Base-by-base conservation (phyloP, 1,284 basidiomycete genomes). In the Pseudozyma sp. region DNA sequence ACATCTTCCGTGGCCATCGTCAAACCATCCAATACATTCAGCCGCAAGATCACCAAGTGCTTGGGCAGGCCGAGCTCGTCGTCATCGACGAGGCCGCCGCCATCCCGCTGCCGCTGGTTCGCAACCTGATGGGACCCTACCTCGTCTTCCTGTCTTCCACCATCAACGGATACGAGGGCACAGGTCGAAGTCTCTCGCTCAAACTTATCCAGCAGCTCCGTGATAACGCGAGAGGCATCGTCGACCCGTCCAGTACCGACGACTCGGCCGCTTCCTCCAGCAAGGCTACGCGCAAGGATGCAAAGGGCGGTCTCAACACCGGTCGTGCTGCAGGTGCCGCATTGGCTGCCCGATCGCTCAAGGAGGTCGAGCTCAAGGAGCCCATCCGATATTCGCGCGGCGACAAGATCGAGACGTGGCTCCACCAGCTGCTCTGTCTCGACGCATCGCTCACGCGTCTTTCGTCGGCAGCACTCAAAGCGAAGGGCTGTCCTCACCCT, bases 131-230 rank as follows among this genome's bases (percentile, higher is more conserved):
- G 68, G 97, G 97, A 0, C 95, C 95, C 0, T 99, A 99, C 86
- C 92, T 98, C 44, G 94, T 99, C 53, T 98, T 99, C 88, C 91
- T 99, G 88, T 93, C 94, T 1, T 97, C 94, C 17, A 99, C 97
- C 3, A 96, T 99, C 87, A 98, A 98, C 84, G 97, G 97, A 46
- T 99, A 99, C 86, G 97, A 99, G 87, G 97, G 97, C 19, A 99
- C 97, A 0, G 97, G 97, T 17, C 92, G 97, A 37, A 97, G 94
- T 3, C 89, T 99, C 48, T 96, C 94, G 48, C 91, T 99, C 78
- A 99, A 99, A 85, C 92, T 99, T 62, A 93, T 99, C 71, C 93
- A 98, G 85, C 95, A 98, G 85, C 89, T 99, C 4, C 92, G 97
- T 90, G 1, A 90, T 90, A 4, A 86, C 90, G 49, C 88, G 88